Evolutionary conservation across 2,329 filamentous ascomycete genomes (phyloP).

Genomic region (Volutella citrinella): DNA sequence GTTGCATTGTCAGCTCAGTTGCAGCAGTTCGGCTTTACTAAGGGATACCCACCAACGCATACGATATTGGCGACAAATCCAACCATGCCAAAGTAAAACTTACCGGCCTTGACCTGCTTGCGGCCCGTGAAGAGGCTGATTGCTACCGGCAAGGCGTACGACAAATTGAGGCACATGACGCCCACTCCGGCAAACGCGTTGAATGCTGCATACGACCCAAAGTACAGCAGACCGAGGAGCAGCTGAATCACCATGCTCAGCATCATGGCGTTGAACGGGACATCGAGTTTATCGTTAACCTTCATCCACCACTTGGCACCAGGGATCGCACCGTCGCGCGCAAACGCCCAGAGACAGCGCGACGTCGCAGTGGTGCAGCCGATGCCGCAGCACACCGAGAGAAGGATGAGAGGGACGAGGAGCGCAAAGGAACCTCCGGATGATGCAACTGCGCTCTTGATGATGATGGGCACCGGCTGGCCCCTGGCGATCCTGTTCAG

Average conservation of each 20-base stretch:
- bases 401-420: slow-evolving; percentile 59
- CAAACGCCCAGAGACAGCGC: slow-evolving; percentile 65
- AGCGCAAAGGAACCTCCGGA: slow-evolving; percentile 58
- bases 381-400: slow-evolving; percentile 63
- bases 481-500: slow-evolving; percentile 51
- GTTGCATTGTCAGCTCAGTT: no score
- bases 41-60: slow-evolving; percentile 55
- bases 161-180: slow-evolving; percentile 65
- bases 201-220: slow-evolving; percentile 64
- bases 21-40: no score
- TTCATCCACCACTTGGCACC: slow-evolving; percentile 57
- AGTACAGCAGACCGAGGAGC: slow-evolving; percentile 62
- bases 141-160: slow-evolving; percentile 64
- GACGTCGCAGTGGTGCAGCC: slow-evolving; percentile 66
- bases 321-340: slow-evolving; percentile 67
- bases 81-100: slow-evolving; percentile 58
- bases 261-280: slow-evolving; percentile 69
- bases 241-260: slow-evolving; percentile 63
- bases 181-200: slow-evolving; percentile 67
- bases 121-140: slow-evolving; percentile 60
- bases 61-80: slow-evolving; percentile 61
- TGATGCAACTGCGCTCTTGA: slow-evolving; percentile 52
- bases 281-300: slow-evolving; percentile 57
- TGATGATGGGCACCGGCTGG: no score
- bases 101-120: slow-evolving; percentile 50